These are phyloP conservation scores for Shiraia bambusicola DNA, from an alignment of 2,329 filamentous ascomycete species.

Conservation along the genomic window DNA sequence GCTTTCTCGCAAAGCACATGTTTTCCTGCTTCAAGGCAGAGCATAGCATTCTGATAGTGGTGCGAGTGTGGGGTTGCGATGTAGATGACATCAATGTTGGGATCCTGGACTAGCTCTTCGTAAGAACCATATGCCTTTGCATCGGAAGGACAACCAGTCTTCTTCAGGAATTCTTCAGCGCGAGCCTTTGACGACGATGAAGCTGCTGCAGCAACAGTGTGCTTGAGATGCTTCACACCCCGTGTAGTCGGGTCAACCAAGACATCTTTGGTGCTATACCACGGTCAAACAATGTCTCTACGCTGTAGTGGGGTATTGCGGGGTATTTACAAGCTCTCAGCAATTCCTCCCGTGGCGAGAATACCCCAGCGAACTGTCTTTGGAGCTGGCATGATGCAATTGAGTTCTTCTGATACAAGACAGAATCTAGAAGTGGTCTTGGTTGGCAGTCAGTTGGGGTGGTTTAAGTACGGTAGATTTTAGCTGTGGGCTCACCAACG, in stretches of 20 bases:
- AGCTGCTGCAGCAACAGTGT: constrained; percentile 76
- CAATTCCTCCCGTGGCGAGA: constrained; percentile 53
- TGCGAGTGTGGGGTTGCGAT: constrained; percentile 89
- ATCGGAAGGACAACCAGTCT: constrained; percentile 66
- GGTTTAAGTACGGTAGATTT: too few relatives aligned
- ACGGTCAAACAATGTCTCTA: constrained; percentile 6
- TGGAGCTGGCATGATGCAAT: constrained; percentile 33
- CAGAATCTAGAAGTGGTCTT: too few relatives aligned
- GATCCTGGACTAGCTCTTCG: constrained; percentile 74
- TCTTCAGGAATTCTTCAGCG: constrained; percentile 71
- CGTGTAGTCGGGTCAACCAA: constrained; percentile 71
- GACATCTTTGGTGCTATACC: constrained; percentile 65
- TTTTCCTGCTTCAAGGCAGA: constrained; percentile 82
- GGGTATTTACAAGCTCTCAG: constrained; percentile 45
- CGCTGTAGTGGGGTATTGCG: constrained; percentile 15
- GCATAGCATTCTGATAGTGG: constrained; percentile 87
- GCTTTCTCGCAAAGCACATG: constrained; percentile 90
- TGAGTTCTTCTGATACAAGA: too few relatives aligned
- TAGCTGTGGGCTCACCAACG: too few relatives aligned
- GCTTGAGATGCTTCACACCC: constrained; percentile 69
- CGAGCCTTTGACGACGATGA: constrained; percentile 72
- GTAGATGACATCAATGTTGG: constrained; percentile 82
- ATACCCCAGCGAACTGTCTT: constrained; percentile 49
- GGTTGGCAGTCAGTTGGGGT: too few relatives aligned
- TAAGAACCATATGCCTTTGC: constrained; percentile 79